These are phyloP conservation scores for Physcia stellaris DNA, from an alignment of 495 filamentous ascomycete species.

Conservation along the genomic window DNA sequence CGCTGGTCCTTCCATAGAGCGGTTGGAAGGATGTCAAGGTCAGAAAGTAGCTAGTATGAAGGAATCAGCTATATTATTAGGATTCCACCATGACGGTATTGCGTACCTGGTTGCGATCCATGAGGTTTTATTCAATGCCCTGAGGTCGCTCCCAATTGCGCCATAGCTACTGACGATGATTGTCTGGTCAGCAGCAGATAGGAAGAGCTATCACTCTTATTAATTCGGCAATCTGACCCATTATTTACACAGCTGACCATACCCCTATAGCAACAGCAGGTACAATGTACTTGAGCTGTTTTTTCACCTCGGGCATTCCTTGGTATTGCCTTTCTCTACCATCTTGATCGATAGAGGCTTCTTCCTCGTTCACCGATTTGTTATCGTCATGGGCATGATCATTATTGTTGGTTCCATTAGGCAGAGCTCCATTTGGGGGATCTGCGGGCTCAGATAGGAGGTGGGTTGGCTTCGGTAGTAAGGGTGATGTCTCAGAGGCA, in stretches of 20 bases:
- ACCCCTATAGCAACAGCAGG: slow-evolving; percentile 40
- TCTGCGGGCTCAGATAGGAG: not conserved
- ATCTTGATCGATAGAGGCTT: slow-evolving; percentile 2
- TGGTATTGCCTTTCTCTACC: slow-evolving; percentile 11
- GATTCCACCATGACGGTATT: too few relatives aligned
- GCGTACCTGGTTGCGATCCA: slow-evolving; percentile 65
- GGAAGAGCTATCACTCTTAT: slow-evolving; percentile 36
- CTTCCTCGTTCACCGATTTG: slow-evolving; percentile 5
- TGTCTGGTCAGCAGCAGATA: slow-evolving; percentile 65
- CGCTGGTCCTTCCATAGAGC: slow-evolving; percentile 61
- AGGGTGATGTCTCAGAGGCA: slow-evolving; percentile 8
- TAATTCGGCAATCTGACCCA: not conserved
- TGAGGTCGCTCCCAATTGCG: slow-evolving; percentile 63
- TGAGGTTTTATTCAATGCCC: slow-evolving; percentile 61
- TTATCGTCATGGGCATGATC: not conserved
- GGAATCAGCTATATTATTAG: too few relatives aligned
- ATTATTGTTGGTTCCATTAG: not conserved
- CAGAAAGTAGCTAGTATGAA: slow-evolving; percentile 42
- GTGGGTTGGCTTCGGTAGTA: slow-evolving; percentile 1
- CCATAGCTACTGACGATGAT: slow-evolving; percentile 66
- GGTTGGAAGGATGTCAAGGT: slow-evolving; percentile 71
- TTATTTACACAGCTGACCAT: slow-evolving; percentile 9
- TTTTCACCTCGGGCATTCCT: slow-evolving; percentile 20
- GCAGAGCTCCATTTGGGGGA: not conserved
- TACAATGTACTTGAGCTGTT: slow-evolving; percentile 31